A percentile compares a stretch with the other conserved stretches of the same genome.
Conservation (phyloP, 495 filamentous ascomycete species). For the Pseudoneurospora amorphoporcata region DNA sequence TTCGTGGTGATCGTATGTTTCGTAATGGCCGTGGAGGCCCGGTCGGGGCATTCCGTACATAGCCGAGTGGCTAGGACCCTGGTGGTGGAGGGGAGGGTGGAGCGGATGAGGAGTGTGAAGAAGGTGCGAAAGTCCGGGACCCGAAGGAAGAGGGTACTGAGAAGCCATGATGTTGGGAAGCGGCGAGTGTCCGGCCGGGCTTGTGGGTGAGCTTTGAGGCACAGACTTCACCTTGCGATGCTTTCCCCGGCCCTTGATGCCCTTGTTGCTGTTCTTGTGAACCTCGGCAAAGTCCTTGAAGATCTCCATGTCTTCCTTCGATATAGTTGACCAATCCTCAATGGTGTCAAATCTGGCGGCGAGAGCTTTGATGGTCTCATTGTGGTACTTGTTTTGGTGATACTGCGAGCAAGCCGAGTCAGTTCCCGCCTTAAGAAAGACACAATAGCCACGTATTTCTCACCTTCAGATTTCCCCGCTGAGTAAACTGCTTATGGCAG, state of each 20-base stretch:
- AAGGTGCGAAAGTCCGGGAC: conserved; percentile 12
- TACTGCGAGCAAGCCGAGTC: conserved; percentile 41
- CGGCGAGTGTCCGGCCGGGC: neutral
- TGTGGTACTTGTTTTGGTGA: conserved; percentile 91
- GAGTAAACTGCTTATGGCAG: conserved; percentile 79
- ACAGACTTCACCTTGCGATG: conserved; percentile 47
- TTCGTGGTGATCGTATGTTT: conserved; percentile 38
- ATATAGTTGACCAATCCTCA: conserved; percentile 49
- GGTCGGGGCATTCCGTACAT: conserved; percentile 21
- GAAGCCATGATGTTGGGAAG: conserved; percentile 6
- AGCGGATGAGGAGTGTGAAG: conserved; percentile 11
- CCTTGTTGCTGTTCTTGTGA: conserved; percentile 96
- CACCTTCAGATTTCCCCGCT: conserved; percentile 85
- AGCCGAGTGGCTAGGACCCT: conserved; percentile 16
- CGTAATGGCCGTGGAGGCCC: conserved; percentile 25
- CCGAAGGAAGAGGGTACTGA: conserved; percentile 13
- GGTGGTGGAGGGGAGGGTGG: conserved; percentile 6
- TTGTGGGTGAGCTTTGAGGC: conserved; percentile 1
- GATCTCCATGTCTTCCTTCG: conserved; percentile 61
- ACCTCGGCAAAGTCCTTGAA: conserved; percentile 78
- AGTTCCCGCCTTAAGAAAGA: neutral
- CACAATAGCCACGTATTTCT: neutral
- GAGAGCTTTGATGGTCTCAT: conserved; percentile 56
- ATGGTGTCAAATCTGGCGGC: conserved; percentile 64
- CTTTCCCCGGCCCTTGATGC: conserved; percentile 91